Evolutionary conservation across 495 filamentous ascomycete species (phyloP), one percentile per base, ranked within the genome.

Genomic region (Cenococcum geophilum): DNA sequence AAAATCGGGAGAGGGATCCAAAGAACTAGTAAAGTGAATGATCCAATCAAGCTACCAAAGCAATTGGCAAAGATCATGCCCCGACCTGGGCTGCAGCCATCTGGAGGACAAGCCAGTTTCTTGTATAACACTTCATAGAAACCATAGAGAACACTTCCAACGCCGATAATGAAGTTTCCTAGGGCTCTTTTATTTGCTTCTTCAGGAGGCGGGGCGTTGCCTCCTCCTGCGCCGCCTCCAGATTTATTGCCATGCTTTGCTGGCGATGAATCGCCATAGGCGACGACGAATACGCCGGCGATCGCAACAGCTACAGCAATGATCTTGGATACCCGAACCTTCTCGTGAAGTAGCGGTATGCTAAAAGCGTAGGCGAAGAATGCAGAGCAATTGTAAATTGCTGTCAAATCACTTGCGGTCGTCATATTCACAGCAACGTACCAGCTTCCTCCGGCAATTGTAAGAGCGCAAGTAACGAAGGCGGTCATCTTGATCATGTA

Each of bases 81-180:
- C 4, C 91, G 82, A 6, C 81, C 85, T 0, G 92, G 81, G 57
- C 84, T 88, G 11, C 82, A 86, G 25, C 91, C 91, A 57, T 97
- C 92, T 0, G 93, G 93, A 27, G 93, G 93, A 71, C 93, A 98
- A 4, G 91, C 92, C 48, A 85, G 80, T 45, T 83, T 83, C 77
- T 98, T 98, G 74, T 97, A 98, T 48, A 98, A 71, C 25, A 98
- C 93, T 74, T 98, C 93, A 73, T 98, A 98, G 37, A 98, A 84
- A 0, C 93, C 93, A 72, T 98, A 98, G 16, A 98, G 79, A 21
- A 98, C 86, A 60, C 88, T 92, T 5, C 93, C 93, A n/a, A 90
- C 72, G 4, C 92, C 92, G 66, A 98, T 97, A 70, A 97, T 82
- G 50, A 97, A 72, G 70, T 98, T 98, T 0, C 93, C 93, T 0